A percentile compares a stretch with the other conserved stretches of the same genome.
phyloP scores from a whole-genome alignment of 805 yeast genomes.

The Metschnikowia sp. region DNA sequence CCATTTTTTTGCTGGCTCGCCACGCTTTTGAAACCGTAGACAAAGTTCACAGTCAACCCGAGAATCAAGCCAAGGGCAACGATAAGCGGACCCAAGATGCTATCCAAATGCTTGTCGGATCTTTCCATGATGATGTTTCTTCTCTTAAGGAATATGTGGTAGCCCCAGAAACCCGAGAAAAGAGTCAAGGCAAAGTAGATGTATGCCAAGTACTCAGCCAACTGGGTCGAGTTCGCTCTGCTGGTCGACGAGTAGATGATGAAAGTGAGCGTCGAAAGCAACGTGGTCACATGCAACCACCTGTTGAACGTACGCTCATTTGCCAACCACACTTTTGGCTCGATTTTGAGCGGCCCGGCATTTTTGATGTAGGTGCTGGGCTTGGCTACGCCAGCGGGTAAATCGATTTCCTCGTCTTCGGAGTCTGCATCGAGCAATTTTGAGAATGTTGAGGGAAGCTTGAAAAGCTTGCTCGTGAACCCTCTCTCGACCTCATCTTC shows the following conservation, averaged over 20 bases:
- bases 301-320: slow-evolving; percentile 95
- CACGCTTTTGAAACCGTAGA: slow-evolving; percentile 48
- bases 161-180: slow-evolving; percentile 89
- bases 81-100: slow-evolving; percentile 82
- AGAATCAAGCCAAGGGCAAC: slow-evolving; percentile 65
- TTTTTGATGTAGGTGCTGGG: slow-evolving; percentile 80
- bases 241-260: slow-evolving; percentile 74
- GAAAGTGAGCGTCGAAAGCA: slow-evolving; percentile 82
- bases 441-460: slow-evolving; percentile 27
- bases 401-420: slow-evolving; percentile 75
- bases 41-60: slow-evolving; percentile 70
- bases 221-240: slow-evolving; percentile 56
- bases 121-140: slow-evolving; percentile 71
- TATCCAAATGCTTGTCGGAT: slow-evolving; percentile 85
- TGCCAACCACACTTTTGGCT: slow-evolving; percentile 98
- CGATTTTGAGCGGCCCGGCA: slow-evolving; percentile 89
- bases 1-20: slow-evolving; percentile 16
- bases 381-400: slow-evolving; percentile 86
- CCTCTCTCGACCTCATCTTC: slow-evolving; percentile 16
- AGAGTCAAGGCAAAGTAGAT: slow-evolving; percentile 76
- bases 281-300: slow-evolving; percentile 88
- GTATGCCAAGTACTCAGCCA: slow-evolving; percentile 73
- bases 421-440: slow-evolving; percentile 65
- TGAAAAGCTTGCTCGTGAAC: slow-evolving; percentile 21
- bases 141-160: slow-evolving; percentile 68